Conservation (phyloP, 306 rosid genomes). For the Fragaria nilgerrensis region DNA sequence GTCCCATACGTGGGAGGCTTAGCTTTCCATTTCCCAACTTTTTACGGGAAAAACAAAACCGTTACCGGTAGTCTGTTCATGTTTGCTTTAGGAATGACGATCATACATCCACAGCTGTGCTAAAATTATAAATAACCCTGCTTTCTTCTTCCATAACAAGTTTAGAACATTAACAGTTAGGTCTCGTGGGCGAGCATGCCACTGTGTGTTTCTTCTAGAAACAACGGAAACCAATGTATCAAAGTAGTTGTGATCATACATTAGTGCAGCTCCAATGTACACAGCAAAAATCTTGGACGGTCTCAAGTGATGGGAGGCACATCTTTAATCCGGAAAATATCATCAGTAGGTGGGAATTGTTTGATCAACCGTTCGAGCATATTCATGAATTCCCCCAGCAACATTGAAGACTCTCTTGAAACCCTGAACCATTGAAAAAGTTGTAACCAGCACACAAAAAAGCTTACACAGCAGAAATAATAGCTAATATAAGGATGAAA, state of each 20-base stretch:
- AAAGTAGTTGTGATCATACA: not conserved
- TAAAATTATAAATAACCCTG: not conserved
- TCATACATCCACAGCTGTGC: not conserved
- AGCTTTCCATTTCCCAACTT: not conserved
- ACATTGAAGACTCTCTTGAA: constrained; percentile 74
- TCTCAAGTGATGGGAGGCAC: not conserved
- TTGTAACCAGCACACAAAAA: constrained; percentile 6
- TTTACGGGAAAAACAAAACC: not conserved
- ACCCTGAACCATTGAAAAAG: constrained; percentile 52
- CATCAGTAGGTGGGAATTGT: constrained; percentile 84
- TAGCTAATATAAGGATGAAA: not conserved
- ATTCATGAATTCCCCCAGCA: constrained; percentile 87
- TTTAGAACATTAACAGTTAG: too few relatives aligned
- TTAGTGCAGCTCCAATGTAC: not conserved
- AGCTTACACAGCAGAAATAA: not conserved
- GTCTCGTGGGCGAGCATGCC: too few relatives aligned
- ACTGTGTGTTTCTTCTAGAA: too few relatives aligned
- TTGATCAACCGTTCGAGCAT: constrained; percentile 70
- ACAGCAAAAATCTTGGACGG: not conserved
- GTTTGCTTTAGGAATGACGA: not conserved
- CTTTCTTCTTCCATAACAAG: too few relatives aligned
- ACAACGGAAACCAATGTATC: too few relatives aligned
- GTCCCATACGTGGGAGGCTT: constrained; percentile 13
- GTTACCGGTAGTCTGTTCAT: not conserved
- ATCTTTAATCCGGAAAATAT: constrained; percentile 9